Evolutionary conservation across 305 asterid species (phyloP), one percentile per base, ranked within the genome.

Genomic region (Fraxinus paxiana): DNA sequence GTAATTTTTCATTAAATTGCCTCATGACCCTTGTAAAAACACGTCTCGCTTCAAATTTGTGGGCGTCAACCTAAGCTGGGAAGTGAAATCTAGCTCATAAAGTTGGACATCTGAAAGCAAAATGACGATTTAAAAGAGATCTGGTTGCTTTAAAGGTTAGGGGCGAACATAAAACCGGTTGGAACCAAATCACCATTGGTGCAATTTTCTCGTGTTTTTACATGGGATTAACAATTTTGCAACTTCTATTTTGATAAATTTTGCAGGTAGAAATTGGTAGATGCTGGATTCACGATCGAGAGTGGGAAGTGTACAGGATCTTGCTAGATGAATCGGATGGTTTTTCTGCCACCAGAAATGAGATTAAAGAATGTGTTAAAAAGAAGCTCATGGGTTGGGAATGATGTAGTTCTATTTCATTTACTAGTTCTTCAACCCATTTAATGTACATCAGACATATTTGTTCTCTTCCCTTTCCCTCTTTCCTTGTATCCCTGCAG

Each of bases 301-400:
- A 92, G 76, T 90, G 94, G 92, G 97, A 92, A 87, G 92, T 92
- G 79, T 92, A 90, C 85, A 87, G 94, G 82, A 84, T 92, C 79
- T 73, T 90, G 77, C 82, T 92, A 7, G 92, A 92, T 34, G 97
- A 92, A 84, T 73, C 87, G 22, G 91, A 87, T 34, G 81, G 87
- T 28, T 79, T 70, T 75, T 84, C 88, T 2, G 82, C 87, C 30
- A 79, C 89, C 12, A 86, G 87, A 83, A 63, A 83, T 38, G 88
- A 84, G 84, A 90, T 92, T 67, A 83, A 81, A 80, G 92, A 88
- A 30, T 81, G 90, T 75, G 92, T 89, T 6, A 82, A 87, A 65
- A 90, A 87, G 82, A 91, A 84, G 87, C 84, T 92, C 24, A 88
- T 92, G 93, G 92, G 93, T 24, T 92, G 97, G 97, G 92, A 89